Base-by-base conservation (phyloP, 495 filamentous ascomycete species). In the Lasiosphaeriaceae sp. region DNA sequence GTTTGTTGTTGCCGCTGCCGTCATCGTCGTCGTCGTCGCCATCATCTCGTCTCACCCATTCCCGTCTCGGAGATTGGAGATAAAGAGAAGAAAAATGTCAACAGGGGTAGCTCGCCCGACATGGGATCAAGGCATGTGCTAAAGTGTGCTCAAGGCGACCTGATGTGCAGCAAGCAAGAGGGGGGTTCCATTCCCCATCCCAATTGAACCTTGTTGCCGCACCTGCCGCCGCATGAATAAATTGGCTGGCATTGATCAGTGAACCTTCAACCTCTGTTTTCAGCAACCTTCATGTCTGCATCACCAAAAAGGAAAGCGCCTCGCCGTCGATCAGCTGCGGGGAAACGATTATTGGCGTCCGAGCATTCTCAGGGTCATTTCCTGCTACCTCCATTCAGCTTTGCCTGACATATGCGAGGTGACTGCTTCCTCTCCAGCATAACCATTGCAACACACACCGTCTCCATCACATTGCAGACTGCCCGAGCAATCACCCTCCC, bases 221-320 rank as follows among this genome's bases (percentile, higher is more conserved):
- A 65, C 59, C 58, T 58, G 48, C 51, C 58, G 62, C 62, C 58
- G 62, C 62, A 61, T 55, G 55, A 61, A 55, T 58, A 64, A 61
- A 61, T 50, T 58, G 43, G 31, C 26, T 31, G 26, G 26, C 26
- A 31, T 31, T 31, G 26, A 31, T 31, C 9, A 3, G 9, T 9
- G 41, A 17, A 41, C 22, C 19, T 43, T 43, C 39, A 43, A 43
- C 39, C 14, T 43, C 39, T 43, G 7, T 43, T 43, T 43, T 43
- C 9, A 9, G 39, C 39, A 43, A 7, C 39, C 39, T 11, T 12
- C 39, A 16, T 17, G 9, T 17, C 39, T 43, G 39, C 39, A 43
- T 43, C 45, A 11, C 20, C 6, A 53, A 39, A 44, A 54, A 17
- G 35, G 21, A 45, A 23, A 54, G 43, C 9, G 22, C 34, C 12